A percentile compares a stretch with the other conserved stretches of the same genome.
Conservation (phyloP, 2,329 filamentous ascomycete species). For the Aspergillus flavus region DNA sequence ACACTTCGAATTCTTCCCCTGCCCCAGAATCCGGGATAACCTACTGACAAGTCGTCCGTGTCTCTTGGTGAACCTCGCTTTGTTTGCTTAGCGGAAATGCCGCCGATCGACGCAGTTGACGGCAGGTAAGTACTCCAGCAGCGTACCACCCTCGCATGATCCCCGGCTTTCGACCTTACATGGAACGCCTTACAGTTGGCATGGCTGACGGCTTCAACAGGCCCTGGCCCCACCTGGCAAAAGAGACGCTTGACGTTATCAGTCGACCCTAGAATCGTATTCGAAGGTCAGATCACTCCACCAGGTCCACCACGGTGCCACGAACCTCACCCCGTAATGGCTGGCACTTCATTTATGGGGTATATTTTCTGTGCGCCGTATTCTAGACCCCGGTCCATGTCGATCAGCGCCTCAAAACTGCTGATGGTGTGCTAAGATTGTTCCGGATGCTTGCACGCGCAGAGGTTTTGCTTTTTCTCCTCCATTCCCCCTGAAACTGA, state of each 20-base stretch:
- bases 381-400: constrained; percentile 11
- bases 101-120: constrained; percentile 9
- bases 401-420: constrained; percentile 5
- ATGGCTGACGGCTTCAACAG: background rate
- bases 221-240: background rate
- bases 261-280: constrained; percentile 11
- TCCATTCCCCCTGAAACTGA: constrained; percentile 17
- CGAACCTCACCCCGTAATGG: background rate
- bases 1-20: constrained; percentile 16
- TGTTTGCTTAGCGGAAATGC: constrained; percentile 11
- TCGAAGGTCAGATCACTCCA: constrained; percentile 8
- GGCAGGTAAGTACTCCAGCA: background rate
- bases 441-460: background rate
- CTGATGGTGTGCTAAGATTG: constrained; percentile 7
- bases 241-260: background rate
- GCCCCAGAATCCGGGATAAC: constrained; percentile 11
- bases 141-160: background rate
- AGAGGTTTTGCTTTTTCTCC: constrained; percentile 1
- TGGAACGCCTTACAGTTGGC: constrained; percentile 2
- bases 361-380: background rate
- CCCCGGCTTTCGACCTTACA: background rate
- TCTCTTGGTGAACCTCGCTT: constrained; percentile 7
- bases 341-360: background rate
- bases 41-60: constrained; percentile 20
- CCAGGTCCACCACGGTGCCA: constrained; percentile 1